A percentile compares a stretch with the other conserved stretches of the same genome.
Conservation (phyloP, 164 flowering plant species). For the Aristolochia californica region DNA sequence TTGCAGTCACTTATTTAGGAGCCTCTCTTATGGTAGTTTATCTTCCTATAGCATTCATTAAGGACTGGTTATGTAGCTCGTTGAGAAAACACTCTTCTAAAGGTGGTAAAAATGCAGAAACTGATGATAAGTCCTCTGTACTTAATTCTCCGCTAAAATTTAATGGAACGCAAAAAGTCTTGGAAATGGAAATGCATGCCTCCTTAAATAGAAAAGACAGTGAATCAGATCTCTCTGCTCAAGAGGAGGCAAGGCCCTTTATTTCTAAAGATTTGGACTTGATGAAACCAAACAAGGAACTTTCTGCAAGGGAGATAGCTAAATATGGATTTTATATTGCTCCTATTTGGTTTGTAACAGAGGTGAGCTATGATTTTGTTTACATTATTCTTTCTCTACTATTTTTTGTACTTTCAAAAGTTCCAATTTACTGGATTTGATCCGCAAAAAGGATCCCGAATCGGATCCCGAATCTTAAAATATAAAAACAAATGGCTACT, state of each 20-base stretch:
- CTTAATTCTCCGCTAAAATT: slow-evolving; percentile 41
- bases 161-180: slow-evolving; percentile 31
- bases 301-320: slow-evolving; percentile 57
- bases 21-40: slow-evolving; percentile 94
- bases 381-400: too few species aligned
- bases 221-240: slow-evolving; percentile 41
- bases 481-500: too few species aligned
- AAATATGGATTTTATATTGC: slow-evolving; percentile 75
- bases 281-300: slow-evolving; percentile 30
- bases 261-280: slow-evolving; percentile 28
- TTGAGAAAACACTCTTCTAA: slow-evolving; percentile 47
- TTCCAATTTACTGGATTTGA: too few species aligned
- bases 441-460: too few species aligned
- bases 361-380: slow-evolving; percentile 33
- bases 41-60: slow-evolving; percentile 82
- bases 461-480: too few species aligned
- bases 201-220: slow-evolving; percentile 56
- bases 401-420: too few species aligned
- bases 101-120: slow-evolving; percentile 34
- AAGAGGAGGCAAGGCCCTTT: slow-evolving; percentile 52
- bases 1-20: slow-evolving; percentile 94
- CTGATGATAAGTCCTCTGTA: slow-evolving; percentile 22
- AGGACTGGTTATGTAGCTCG: slow-evolving; percentile 55
- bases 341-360: slow-evolving; percentile 92
- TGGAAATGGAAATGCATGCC: slow-evolving; percentile 56